These are phyloP conservation scores for Pichia sp. DNA, from an alignment of 1,139 yeast genomes.

Conservation along the genomic window DNA sequence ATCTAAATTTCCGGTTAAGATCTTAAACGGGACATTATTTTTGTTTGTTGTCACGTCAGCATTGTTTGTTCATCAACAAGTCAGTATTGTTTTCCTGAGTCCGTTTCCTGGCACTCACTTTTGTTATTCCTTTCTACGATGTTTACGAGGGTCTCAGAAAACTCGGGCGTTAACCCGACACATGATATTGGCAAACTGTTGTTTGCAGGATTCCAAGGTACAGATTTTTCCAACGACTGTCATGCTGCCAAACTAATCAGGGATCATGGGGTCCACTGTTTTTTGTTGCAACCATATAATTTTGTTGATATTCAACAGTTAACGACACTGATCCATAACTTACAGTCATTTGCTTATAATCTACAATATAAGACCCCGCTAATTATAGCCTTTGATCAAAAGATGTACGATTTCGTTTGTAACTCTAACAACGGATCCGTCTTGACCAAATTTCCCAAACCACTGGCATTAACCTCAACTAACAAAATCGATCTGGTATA, in stretches of 20 bases:
- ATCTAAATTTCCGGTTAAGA: too few relatives aligned
- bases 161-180: too few relatives aligned
- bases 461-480: constrained; percentile 58
- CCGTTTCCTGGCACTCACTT: too few relatives aligned
- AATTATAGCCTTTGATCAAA: constrained; percentile 35
- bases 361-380: constrained; percentile 49
- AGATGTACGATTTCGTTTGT: constrained; percentile 35
- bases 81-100: too few relatives aligned
- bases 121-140: too few relatives aligned
- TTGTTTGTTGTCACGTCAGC: too few relatives aligned
- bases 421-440: not conserved
- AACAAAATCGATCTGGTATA: constrained; percentile 43
- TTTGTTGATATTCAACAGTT: constrained; percentile 45
- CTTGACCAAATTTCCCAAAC: constrained; percentile 54
- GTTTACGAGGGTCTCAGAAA: too few relatives aligned
- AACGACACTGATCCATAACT: constrained; percentile 40
- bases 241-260: constrained; percentile 50
- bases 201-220: constrained; percentile 57
- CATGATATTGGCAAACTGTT: constrained; percentile 31
- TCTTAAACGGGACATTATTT: too few relatives aligned
- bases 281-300: constrained; percentile 50
- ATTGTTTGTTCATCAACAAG: too few relatives aligned
- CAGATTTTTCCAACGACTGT: constrained; percentile 37
- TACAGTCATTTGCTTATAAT: constrained; percentile 47
- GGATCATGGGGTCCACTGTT: constrained; percentile 46